phyloP scores from a whole-genome alignment of 2,329 filamentous ascomycete genomes.

The Trichocomaceae sp. region DNA sequence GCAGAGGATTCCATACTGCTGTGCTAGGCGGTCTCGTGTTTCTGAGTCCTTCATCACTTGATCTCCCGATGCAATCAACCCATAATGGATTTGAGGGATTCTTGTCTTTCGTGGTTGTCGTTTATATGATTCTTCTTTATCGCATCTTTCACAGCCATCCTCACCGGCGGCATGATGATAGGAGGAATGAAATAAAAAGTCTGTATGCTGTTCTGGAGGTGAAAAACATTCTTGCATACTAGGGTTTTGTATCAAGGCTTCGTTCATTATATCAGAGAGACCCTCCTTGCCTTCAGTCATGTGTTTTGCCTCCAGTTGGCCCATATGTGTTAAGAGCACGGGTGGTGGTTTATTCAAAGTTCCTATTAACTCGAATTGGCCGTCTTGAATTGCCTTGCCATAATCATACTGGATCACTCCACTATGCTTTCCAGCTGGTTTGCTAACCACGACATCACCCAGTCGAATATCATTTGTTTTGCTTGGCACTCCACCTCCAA shows the following conservation, averaged over 20 bases:
- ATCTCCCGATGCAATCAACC: background rate
- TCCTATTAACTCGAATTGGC: slow-evolving; percentile 1
- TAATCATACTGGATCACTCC: slow-evolving; percentile 3
- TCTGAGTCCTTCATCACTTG: slow-evolving; percentile 12
- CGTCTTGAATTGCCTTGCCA: background rate
- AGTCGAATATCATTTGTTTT: slow-evolving; percentile 11
- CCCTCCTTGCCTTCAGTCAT: background rate
- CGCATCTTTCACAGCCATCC: background rate
- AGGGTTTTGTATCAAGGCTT: background rate
- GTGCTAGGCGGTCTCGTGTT: background rate
- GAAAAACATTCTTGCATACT: background rate
- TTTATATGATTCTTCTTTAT: background rate
- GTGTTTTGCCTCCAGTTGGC: background rate
- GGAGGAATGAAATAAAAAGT: background rate
- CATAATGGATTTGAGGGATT: background rate
- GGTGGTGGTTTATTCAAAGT: slow-evolving; percentile 2
- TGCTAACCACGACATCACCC: slow-evolving; percentile 18
- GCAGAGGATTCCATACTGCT: background rate
- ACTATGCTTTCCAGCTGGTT: slow-evolving; percentile 1
- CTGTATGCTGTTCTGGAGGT: background rate
- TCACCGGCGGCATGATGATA: background rate
- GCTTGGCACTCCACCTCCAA: background rate
- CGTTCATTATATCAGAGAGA: slow-evolving; percentile 5
- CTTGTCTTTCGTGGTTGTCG: background rate
- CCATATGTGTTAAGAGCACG: background rate